A percentile compares a stretch with the other conserved stretches of the same genome.
phyloP scores from a whole-genome alignment of 78 protist genomes.

The slime mould (Dictyostelium discoideum) region DNA sequence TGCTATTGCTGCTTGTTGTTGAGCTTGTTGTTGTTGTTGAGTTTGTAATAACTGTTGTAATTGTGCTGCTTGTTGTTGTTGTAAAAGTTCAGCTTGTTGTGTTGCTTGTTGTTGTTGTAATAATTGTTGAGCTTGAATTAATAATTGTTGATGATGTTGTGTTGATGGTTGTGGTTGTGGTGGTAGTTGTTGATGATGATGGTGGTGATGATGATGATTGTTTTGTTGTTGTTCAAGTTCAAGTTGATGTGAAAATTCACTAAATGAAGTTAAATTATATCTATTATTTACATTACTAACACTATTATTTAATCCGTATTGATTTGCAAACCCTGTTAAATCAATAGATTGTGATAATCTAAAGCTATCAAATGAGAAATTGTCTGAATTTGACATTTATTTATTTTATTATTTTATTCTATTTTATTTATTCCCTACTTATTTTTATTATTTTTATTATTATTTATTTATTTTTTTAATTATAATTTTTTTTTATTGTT shows the following conservation, averaged over 20 bases:
- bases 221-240: not conserved
- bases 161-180: no score
- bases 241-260: not conserved
- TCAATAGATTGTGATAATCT: slow-evolving; percentile 33
- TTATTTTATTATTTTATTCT: not conserved
- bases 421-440: no score
- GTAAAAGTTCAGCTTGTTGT: not conserved
- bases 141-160: not conserved
- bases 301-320: not conserved
- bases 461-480: no score
- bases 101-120: not conserved
- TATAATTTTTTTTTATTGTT: no score
- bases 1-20: not conserved
- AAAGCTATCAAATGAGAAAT: slow-evolving; percentile 20
- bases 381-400: not conserved
- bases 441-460: no score
- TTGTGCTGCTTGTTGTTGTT: not conserved
- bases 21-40: not conserved
- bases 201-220: not conserved
- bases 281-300: slow-evolving; percentile 29
- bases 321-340: not conserved
- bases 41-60: not conserved
- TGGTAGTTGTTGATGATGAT: not conserved
- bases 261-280: slow-evolving; percentile 6
- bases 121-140: not conserved